A percentile compares a stretch with the other conserved stretches of the same genome.
These are phyloP conservation scores for Suillus luteus DNA, from an alignment of 768 basidiomycete genomes.

Conservation along the genomic window DNA sequence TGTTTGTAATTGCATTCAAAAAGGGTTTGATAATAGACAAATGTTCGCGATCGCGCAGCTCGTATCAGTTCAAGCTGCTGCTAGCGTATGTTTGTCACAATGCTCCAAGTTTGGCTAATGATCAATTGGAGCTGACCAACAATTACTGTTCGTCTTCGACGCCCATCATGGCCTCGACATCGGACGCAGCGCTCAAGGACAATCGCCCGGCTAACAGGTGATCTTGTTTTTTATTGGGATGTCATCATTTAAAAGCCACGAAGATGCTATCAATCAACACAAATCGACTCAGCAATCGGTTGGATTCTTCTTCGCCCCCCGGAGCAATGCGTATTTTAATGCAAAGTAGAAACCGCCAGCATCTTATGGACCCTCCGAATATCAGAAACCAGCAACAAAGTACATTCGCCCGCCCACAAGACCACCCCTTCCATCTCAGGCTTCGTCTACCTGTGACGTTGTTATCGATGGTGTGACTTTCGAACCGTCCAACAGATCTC, in stretches of 20 bases:
- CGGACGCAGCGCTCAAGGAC: slow-evolving; percentile 60
- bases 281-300: slow-evolving; percentile 42
- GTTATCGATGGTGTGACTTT: slow-evolving; percentile 88
- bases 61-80: too few relatives aligned
- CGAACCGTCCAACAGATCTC: slow-evolving; percentile 78
- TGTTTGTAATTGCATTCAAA: too few relatives aligned
- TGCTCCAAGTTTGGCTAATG: neutral
- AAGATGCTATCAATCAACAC: slow-evolving; percentile 77
- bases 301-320: slow-evolving; percentile 28
- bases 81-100: too few relatives aligned
- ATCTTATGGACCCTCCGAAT: slow-evolving; percentile 11
- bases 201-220: slow-evolving; percentile 68
- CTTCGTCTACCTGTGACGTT: slow-evolving; percentile 58
- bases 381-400: slow-evolving; percentile 36
- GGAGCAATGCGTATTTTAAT: slow-evolving; percentile 59
- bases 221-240: slow-evolving; percentile 1
- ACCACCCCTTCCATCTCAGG: slow-evolving; percentile 26
- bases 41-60: too few relatives aligned
- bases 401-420: slow-evolving; percentile 43
- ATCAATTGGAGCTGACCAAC: slow-evolving; percentile 5
- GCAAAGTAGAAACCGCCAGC: slow-evolving; percentile 59
- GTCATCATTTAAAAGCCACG: slow-evolving; percentile 9
- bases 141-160: slow-evolving; percentile 5
- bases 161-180: slow-evolving; percentile 45
- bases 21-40: too few relatives aligned